Evolutionary conservation across 805 yeast species (phyloP).

Genomic region (Lipomyces yamanashiensis): DNA sequence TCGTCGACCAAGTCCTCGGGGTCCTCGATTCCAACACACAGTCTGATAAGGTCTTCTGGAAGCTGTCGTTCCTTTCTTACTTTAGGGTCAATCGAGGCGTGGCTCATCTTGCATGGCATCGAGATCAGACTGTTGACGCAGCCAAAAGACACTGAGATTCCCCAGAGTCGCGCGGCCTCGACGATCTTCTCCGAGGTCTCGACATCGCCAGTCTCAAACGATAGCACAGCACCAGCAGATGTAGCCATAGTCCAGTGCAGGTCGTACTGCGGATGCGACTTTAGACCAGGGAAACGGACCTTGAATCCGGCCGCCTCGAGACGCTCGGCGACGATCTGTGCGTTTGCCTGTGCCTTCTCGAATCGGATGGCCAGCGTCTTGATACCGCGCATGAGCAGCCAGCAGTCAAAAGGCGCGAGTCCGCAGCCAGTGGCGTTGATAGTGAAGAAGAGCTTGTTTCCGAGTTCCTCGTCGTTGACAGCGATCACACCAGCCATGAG

Average conservation of each 20-base stretch:
- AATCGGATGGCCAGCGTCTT: slow-evolving; percentile 85
- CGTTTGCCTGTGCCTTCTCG: slow-evolving; percentile 85
- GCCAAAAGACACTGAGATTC: slow-evolving; percentile 92
- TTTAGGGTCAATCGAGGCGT: slow-evolving; percentile 91
- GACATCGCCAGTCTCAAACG: slow-evolving; percentile 84
- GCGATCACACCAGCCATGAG: slow-evolving; percentile 95
- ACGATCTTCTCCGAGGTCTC: slow-evolving; percentile 70
- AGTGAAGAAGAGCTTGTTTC: slow-evolving; percentile 70
- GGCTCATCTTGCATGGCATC: slow-evolving; percentile 95
- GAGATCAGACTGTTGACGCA: slow-evolving; percentile 91
- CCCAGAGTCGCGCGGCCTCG: slow-evolving; percentile 74
- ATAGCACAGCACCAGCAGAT: slow-evolving; percentile 88
- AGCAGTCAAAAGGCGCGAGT: slow-evolving; percentile 87
- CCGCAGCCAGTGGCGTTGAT: slow-evolving; percentile 93
- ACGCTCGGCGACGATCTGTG: slow-evolving; percentile 74
- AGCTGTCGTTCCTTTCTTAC: slow-evolving; percentile 85
- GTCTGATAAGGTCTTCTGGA: slow-evolving; percentile 88
- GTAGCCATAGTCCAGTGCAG: slow-evolving; percentile 74
- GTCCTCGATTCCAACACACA: slow-evolving; percentile 91
- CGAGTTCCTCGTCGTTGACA: slow-evolving; percentile 63
- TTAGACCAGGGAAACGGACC: slow-evolving; percentile 85
- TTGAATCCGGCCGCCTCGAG: slow-evolving; percentile 69
- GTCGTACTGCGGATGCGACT: slow-evolving; percentile 79
- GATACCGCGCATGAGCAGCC: slow-evolving; percentile 86
- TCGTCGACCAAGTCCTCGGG: slow-evolving; percentile 81